These are phyloP conservation scores for Hyaloscypha bicolor DNA, from an alignment of 495 filamentous ascomycete genomes.

Conservation along the genomic window DNA sequence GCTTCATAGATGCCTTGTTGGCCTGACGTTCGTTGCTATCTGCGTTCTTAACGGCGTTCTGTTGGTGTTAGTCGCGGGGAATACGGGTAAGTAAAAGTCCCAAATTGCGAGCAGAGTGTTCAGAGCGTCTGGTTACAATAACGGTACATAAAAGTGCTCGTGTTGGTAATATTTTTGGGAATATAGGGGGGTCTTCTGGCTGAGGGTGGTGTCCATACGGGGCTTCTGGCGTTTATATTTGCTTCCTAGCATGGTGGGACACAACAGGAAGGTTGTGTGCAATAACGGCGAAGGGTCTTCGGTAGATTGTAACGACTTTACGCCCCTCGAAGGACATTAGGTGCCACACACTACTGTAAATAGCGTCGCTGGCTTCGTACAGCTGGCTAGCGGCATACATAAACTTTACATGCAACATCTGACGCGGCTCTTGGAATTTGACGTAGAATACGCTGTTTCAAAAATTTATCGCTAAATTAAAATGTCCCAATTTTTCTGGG, in stretches of 20 bases:
- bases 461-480: too few species aligned
- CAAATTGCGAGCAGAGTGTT: background rate
- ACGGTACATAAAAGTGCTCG: background rate
- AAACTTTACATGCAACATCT: too few species aligned
- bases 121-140: background rate
- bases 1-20: slow-evolving; percentile 45
- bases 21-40: slow-evolving; percentile 45
- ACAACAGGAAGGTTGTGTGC: too few species aligned
- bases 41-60: slow-evolving; percentile 55
- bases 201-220: background rate
- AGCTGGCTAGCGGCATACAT: too few species aligned
- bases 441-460: too few species aligned
- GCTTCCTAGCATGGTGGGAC: background rate
- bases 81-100: slow-evolving; percentile 8
- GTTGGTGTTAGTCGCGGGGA: slow-evolving; percentile 48
- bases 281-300: background rate
- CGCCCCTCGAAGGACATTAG: background rate
- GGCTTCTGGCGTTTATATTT: background rate
- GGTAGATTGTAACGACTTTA: background rate
- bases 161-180: background rate
- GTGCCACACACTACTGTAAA: too few species aligned
- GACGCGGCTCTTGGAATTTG: too few species aligned
- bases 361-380: too few species aligned
- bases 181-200: background rate
- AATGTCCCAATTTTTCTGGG: too few species aligned